These are phyloP conservation scores for Coemansia sp. DNA, from an alignment of 192 early-diverging fungal genomes.

Conservation along the genomic window DNA sequence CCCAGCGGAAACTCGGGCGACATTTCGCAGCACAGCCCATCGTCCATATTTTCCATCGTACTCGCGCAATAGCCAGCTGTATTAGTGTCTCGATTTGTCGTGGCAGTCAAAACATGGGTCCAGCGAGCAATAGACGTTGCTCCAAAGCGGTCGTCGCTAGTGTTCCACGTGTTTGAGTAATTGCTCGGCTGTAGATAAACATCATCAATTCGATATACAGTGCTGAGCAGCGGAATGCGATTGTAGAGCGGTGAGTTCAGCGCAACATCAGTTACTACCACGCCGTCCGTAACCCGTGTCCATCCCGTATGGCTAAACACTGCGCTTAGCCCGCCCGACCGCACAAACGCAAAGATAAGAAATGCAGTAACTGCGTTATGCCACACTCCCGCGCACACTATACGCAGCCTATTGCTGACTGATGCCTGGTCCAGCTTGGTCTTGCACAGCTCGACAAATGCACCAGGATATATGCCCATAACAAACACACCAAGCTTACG, in stretches of 20 bases:
- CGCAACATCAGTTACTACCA: constrained; percentile 26
- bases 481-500: constrained; percentile 32
- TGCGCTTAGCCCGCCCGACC: constrained; percentile 20
- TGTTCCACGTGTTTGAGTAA: background rate
- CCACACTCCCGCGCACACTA: constrained; percentile 50
- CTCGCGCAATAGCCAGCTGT: constrained; percentile 23
- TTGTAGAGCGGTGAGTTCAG: constrained; percentile 29
- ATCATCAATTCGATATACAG: constrained; percentile 32
- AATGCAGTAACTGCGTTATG: constrained; percentile 37
- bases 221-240: constrained; percentile 27
- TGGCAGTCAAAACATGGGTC: constrained; percentile 29
- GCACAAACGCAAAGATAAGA: constrained; percentile 26
- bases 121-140: constrained; percentile 25
- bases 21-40: constrained; percentile 52
- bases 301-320: constrained; percentile 20
- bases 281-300: constrained; percentile 13
- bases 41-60: constrained; percentile 24
- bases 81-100: constrained; percentile 19
- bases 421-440: constrained; percentile 20
- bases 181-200: constrained; percentile 10
- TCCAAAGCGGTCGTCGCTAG: background rate
- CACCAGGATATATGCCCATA: constrained; percentile 38
- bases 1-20: constrained; percentile 33
- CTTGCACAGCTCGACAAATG: constrained; percentile 39
- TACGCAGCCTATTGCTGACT: constrained; percentile 13